Evolutionary conservation across 495 filamentous ascomycete genomes (phyloP), one percentile per base, ranked within the genome.

Genomic region (Lophiotrema nucula): DNA sequence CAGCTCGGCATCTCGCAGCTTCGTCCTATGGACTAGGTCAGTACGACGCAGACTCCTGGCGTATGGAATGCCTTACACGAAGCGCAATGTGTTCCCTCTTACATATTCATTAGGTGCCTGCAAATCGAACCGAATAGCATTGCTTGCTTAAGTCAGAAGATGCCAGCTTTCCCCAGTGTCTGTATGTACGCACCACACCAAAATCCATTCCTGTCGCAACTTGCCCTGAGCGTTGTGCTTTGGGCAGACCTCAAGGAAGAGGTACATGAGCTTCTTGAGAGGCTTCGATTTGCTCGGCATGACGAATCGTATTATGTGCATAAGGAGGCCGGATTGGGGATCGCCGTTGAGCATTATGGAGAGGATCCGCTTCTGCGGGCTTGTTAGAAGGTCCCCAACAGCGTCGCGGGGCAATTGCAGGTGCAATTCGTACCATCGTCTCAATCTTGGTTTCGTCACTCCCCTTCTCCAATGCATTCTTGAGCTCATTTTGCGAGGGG

Each of bases 271-370:
- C 76, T 97, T 97, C 82, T 99, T 99, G 66, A 99, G 77, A n/a
- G 84, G 77, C 74, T 97, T 97, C 75, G 86, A 89, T 77, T 89
- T 96, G 53, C 90, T 92, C 1, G 95, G 95, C 95, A 97, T 97
- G 62, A 99, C 89, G 73, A 97, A 97, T 72, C 93, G 88, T 76
- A 99, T 97, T 69, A 99, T 97, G 75, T 97, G 95, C 95, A 99
- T 99, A 62, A 99, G 82, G 16, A 99, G 81, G 65, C 88, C 84
- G 35, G 90, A 84, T 87, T 97, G 91, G 31, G 95, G 89, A 69
- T 97, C 95, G 53, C 95, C 95, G 70, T 97, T 99, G 67, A 99
- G 84, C 97, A 80, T 74, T 53, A 66, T 66, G 18, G 63, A 62
- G 41, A 67, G 53, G 45, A 99, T 88, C 76, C 86, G 86, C 81